A percentile compares a stretch with the other conserved stretches of the same genome.
Evolutionary conservation across 2,329 filamentous ascomycete species (phyloP).

Genomic region (Aspergillus versicolor): DNA sequence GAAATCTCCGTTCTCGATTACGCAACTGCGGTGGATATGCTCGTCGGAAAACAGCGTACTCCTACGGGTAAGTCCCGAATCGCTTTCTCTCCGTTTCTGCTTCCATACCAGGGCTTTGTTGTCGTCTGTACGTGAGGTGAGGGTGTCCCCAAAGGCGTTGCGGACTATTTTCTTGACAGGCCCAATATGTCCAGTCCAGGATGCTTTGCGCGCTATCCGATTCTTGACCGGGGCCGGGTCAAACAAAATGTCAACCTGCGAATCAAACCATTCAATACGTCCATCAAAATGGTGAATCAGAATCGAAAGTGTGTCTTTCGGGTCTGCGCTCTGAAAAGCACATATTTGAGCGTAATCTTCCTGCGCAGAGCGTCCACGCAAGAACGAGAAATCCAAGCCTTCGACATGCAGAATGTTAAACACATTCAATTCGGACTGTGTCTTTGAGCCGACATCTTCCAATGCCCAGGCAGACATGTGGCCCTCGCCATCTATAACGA

Average conservation of each 20-base stretch:
- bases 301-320: constrained; percentile 66
- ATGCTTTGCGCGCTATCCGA: constrained; percentile 62
- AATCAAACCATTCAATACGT: constrained; percentile 76
- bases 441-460: constrained; percentile 76
- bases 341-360: constrained; percentile 68
- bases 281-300: constrained; percentile 85
- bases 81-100: constrained; percentile 55
- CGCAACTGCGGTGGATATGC: constrained; percentile 76
- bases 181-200: constrained; percentile 81
- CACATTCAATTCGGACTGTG: constrained; percentile 64
- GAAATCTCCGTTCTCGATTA: constrained; percentile 74
- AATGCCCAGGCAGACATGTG: constrained; percentile 91
- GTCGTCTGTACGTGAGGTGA: constrained; percentile 76
- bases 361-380: constrained; percentile 25
- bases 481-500: constrained; percentile 79
- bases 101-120: constrained; percentile 84
- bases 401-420: constrained; percentile 84
- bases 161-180: constrained; percentile 83
- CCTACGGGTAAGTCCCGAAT: constrained; percentile 62
- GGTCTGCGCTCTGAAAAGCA: constrained; percentile 66
- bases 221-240: constrained; percentile 64
- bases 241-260: constrained; percentile 75
- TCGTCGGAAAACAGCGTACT: constrained; percentile 66
- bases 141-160: constrained; percentile 74
- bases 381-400: constrained; percentile 49